phyloP scores from a whole-genome alignment of 495 filamentous ascomycete genomes.

The Endocarpon pusillum region DNA sequence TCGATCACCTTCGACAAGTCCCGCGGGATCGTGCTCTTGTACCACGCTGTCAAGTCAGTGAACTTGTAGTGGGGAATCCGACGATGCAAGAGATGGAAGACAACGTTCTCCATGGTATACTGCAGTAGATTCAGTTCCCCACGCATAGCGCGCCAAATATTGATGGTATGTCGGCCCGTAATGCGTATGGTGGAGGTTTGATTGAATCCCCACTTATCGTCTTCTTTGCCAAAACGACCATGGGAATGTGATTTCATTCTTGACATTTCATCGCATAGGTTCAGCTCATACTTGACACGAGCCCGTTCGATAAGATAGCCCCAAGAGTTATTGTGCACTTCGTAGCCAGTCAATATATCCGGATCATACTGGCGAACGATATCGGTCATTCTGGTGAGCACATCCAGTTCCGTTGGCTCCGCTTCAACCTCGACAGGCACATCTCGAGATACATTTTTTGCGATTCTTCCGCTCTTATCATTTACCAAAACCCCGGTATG shows the following conservation, averaged over 20 bases:
- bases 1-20: constrained; percentile 60
- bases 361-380: constrained; percentile 75
- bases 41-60: constrained; percentile 66
- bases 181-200: constrained; percentile 73
- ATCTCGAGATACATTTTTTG: constrained; percentile 28
- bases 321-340: constrained; percentile 88
- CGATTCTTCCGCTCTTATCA: constrained; percentile 34
- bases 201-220: constrained; percentile 82
- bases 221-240: constrained; percentile 68
- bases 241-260: constrained; percentile 68
- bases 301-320: constrained; percentile 90
- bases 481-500: constrained; percentile 52
- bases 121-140: constrained; percentile 77
- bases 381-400: constrained; percentile 68
- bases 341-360: constrained; percentile 88
- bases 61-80: constrained; percentile 80
- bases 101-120: constrained; percentile 95
- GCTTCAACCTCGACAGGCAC: constrained; percentile 44
- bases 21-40: constrained; percentile 43
- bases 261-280: constrained; percentile 79
- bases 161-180: constrained; percentile 89
- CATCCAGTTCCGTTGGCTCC: constrained; percentile 64
- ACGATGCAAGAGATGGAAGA: constrained; percentile 79
- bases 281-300: constrained; percentile 67
- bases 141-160: constrained; percentile 93